Evolutionary conservation across 192 early-diverging fungal genomes (phyloP).

Genomic region (Coemansia sp.): DNA sequence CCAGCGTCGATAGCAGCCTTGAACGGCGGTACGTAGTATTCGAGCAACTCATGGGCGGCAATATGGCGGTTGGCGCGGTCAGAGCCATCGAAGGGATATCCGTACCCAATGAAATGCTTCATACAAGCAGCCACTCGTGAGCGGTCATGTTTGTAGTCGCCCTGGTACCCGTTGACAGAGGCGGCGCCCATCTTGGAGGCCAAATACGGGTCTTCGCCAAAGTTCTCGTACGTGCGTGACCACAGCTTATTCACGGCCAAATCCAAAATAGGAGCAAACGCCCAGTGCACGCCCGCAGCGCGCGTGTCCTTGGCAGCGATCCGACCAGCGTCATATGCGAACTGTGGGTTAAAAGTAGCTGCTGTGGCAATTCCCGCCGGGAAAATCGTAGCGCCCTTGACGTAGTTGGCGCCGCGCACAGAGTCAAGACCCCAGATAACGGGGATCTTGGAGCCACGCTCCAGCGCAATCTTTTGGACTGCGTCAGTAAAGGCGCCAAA

Average conservation of each 20-base stretch:
- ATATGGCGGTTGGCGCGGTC: conserved; percentile 51
- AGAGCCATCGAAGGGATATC: conserved; percentile 57
- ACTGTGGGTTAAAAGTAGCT: conserved; percentile 62
- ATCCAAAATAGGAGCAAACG: conserved; percentile 65
- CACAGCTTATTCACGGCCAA: conserved; percentile 63
- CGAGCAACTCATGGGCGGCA: conserved; percentile 60
- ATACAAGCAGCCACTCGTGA: conserved; percentile 65
- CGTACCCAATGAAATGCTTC: conserved; percentile 73
- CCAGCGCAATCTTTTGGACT: conserved; percentile 60
- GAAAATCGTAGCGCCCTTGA: conserved; percentile 63
- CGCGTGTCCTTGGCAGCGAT: conserved; percentile 68
- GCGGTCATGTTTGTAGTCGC: conserved; percentile 67
- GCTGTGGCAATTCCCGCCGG: conserved; percentile 63
- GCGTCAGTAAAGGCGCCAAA: conserved; percentile 60
- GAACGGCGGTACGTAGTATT: conserved; percentile 67
- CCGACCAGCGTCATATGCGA: conserved; percentile 61
- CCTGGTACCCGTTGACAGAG: conserved; percentile 63
- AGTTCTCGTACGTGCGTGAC: conserved; percentile 62
- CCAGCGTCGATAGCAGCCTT: conserved; percentile 63
- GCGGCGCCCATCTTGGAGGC: conserved; percentile 58
- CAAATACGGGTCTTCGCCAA: conserved; percentile 66
- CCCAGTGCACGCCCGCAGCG: conserved; percentile 66
- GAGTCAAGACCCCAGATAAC: conserved; percentile 70
- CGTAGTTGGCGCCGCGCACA: conserved; percentile 69
- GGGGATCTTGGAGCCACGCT: conserved; percentile 55